phyloP scores from a whole-genome alignment of 306 rosid species.

The Malus orientalis region DNA sequence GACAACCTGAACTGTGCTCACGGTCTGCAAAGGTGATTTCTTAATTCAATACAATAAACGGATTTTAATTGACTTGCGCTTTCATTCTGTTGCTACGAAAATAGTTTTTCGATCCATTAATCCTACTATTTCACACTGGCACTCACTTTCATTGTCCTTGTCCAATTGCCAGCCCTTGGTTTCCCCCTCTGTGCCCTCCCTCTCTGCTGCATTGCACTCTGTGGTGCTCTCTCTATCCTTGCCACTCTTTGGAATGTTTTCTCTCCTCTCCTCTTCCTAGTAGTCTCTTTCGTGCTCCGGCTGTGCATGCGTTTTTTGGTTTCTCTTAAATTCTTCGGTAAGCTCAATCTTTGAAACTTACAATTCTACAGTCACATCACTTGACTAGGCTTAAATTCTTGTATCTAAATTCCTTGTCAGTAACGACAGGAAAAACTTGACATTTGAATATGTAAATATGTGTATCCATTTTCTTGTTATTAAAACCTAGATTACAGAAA shows the following conservation, averaged over 20 bases:
- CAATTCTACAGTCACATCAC: not conserved
- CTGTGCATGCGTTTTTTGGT: not conserved
- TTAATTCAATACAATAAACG: not conserved
- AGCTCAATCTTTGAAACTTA: not conserved
- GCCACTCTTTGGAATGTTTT: conserved; percentile 26
- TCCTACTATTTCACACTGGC: not conserved
- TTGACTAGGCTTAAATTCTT: not conserved
- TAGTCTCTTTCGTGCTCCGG: not conserved
- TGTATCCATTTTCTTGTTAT: too few species aligned
- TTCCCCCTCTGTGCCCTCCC: conserved; percentile 10
- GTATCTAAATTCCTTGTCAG: not conserved
- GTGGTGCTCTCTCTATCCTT: conserved; percentile 32
- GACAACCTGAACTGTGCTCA: conserved; percentile 64
- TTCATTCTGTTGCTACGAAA: not conserved
- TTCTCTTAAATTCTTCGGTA: not conserved
- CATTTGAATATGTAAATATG: too few species aligned
- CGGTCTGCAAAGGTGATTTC: conserved; percentile 32
- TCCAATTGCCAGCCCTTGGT: conserved; percentile 22
- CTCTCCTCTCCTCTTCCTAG: conserved; percentile 25
- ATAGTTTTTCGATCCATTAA: not conserved
- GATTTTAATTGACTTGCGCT: not conserved
- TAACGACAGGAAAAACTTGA: too few species aligned
- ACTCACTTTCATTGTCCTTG: not conserved
- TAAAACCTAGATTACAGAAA: too few species aligned
- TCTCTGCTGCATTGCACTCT: conserved; percentile 30